Conservation (phyloP, 352 stramenopile species). For the Pythium sukuiense region DNA sequence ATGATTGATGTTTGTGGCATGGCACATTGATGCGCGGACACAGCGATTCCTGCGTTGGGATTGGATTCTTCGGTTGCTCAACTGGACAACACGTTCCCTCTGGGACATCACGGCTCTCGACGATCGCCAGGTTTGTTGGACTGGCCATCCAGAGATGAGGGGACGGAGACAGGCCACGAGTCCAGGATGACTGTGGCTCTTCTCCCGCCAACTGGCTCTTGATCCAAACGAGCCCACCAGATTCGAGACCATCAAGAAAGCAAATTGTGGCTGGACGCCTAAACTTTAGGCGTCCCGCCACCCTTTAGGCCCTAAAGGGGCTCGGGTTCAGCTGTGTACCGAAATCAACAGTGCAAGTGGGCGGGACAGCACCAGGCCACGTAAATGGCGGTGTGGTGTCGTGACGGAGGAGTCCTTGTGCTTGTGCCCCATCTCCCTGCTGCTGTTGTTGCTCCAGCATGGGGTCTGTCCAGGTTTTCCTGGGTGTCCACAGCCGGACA, state of each 20-base stretch:
- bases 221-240: background rate
- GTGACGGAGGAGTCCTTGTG: background rate
- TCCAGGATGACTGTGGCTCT: background rate
- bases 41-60: background rate
- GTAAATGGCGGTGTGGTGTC: background rate
- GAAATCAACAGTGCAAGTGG: background rate
- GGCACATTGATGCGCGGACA: background rate
- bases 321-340: background rate
- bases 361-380: background rate
- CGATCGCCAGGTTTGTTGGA: background rate
- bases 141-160: background rate
- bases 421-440: background rate
- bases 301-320: background rate
- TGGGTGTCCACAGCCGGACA: slow-evolving; percentile 4
- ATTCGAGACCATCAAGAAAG: background rate
- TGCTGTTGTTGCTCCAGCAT: background rate
- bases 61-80: background rate
- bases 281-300: too few relatives aligned
- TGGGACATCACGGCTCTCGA: background rate
- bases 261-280: slow-evolving; percentile 1
- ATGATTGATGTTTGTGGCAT: background rate
- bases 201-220: slow-evolving; percentile 2
- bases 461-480: background rate
- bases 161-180: background rate
- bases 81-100: slow-evolving; percentile 6